Conservation (phyloP, 2,329 filamentous ascomycete genomes). For the Epichloe glyceriae region DNA sequence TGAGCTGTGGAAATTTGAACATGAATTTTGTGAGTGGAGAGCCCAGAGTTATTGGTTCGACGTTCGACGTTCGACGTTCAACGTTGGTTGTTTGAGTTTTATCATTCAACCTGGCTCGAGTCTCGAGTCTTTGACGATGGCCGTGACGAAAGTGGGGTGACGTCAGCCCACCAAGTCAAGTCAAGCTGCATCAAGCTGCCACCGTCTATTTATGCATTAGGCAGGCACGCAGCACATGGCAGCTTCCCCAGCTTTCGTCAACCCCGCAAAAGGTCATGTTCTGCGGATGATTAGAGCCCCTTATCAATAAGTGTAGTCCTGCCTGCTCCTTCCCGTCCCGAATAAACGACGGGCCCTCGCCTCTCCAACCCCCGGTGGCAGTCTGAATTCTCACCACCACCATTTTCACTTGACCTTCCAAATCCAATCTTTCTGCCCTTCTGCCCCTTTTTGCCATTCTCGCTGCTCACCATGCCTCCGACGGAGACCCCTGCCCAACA, state of each 20-base stretch:
- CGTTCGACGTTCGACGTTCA: not conserved
- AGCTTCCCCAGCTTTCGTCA: not conserved
- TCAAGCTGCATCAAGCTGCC: not conserved
- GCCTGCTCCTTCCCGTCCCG: too few relatives aligned
- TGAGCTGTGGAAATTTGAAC: not conserved
- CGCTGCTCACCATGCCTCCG: not conserved
- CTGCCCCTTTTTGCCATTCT: too few relatives aligned
- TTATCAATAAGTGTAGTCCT: too few relatives aligned
- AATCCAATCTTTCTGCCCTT: too few relatives aligned
- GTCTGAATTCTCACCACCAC: too few relatives aligned
- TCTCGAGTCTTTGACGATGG: not conserved
- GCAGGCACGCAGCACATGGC: not conserved
- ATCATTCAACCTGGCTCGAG: not conserved
- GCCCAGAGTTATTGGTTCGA: not conserved
- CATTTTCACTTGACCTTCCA: too few relatives aligned
- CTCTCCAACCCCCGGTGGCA: too few relatives aligned
- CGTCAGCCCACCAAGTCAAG: slow-evolving; percentile 12
- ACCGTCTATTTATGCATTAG: not conserved
- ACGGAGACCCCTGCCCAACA: not conserved
- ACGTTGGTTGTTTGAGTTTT: not conserved
- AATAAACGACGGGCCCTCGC: too few relatives aligned
- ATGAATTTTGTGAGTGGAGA: not conserved
- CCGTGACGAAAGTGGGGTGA: slow-evolving; percentile 15
- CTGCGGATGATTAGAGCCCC: too few relatives aligned
- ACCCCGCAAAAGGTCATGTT: not conserved